Evolutionary conservation across 352 stramenopile genomes (phyloP).

Genomic region (Peronospora destructor): DNA sequence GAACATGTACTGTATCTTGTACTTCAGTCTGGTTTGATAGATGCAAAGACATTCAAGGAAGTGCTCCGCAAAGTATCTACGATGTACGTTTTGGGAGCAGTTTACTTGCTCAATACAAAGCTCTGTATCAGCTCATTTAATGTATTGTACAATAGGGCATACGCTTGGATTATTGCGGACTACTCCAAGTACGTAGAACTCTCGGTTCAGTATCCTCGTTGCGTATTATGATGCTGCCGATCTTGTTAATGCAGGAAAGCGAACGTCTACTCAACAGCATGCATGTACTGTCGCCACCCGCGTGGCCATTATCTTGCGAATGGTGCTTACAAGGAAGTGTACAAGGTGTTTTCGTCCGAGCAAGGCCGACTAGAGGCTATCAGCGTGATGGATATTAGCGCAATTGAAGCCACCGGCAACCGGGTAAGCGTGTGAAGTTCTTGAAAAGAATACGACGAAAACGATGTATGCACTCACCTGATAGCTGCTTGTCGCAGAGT

Average conservation of each 20-base stretch:
- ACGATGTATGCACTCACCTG: background rate
- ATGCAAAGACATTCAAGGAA: constrained; percentile 26
- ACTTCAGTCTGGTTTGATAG: constrained; percentile 36
- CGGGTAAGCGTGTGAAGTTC: constrained; percentile 40
- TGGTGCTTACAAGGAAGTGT: constrained; percentile 87
- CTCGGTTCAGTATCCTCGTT: background rate
- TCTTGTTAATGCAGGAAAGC: constrained; percentile 31
- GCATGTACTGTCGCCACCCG: constrained; percentile 51
- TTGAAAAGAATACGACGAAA: background rate
- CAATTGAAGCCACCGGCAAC: constrained; percentile 82
- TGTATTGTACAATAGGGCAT: constrained; percentile 25
- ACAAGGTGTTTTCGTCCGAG: constrained; percentile 66
- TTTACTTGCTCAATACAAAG: constrained; percentile 1
- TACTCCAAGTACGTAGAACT: constrained; percentile 37
- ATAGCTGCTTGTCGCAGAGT: constrained; percentile 27
- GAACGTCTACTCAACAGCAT: constrained; percentile 29
- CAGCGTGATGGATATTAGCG: constrained; percentile 90
- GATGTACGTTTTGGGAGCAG: constrained; percentile 29
- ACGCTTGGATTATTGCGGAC: constrained; percentile 47
- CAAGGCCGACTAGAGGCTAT: constrained; percentile 65
- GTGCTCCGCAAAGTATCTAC: constrained; percentile 37
- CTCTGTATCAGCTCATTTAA: background rate
- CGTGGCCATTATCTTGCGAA: constrained; percentile 71
- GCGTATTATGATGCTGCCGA: constrained; percentile 5
- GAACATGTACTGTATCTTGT: constrained; percentile 42